Percentiles rank a stretch among this genome's conserved stretches.
phyloP scores from a whole-genome alignment of 2,329 filamentous ascomycete species.

The Paraphoma chrysanthemicola region DNA sequence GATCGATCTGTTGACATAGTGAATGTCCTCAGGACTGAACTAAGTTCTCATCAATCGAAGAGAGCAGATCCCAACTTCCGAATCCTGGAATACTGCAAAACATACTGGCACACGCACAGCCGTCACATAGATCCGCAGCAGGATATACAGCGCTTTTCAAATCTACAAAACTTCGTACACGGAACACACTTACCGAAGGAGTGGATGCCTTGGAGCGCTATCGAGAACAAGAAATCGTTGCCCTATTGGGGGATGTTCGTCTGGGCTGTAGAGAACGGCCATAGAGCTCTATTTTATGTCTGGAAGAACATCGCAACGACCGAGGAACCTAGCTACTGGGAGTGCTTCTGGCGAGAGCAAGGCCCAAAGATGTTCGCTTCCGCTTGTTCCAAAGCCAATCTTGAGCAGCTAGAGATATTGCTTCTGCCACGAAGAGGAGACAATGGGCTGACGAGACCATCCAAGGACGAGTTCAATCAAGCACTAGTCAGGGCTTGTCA shows the following conservation, averaged over 20 bases:
- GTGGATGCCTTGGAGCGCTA: slow-evolving; percentile 23
- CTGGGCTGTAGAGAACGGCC: slow-evolving; percentile 20
- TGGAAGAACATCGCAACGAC: slow-evolving; percentile 14
- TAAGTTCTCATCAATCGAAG: slow-evolving; percentile 15
- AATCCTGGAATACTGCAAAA: slow-evolving; percentile 22
- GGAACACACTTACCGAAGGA: slow-evolving; percentile 16
- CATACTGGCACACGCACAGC: slow-evolving; percentile 19
- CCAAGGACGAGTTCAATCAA: slow-evolving; percentile 10
- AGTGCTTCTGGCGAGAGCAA: slow-evolving; percentile 19
- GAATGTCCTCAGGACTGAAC: slow-evolving; percentile 16
- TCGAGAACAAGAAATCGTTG: slow-evolving; percentile 10
- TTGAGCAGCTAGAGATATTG: slow-evolving; percentile 22
- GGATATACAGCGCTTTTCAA: slow-evolving; percentile 8
- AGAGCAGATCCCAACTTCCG: slow-evolving; percentile 17
- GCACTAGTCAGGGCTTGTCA: slow-evolving; percentile 9
- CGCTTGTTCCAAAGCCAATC: slow-evolving; percentile 14
- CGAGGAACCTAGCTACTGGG: slow-evolving; percentile 21
- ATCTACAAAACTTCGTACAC: slow-evolving; percentile 14
- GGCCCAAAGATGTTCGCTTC: slow-evolving; percentile 19
- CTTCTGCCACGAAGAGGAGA: slow-evolving; percentile 2
- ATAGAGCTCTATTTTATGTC: slow-evolving; percentile 17
- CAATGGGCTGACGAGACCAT: slow-evolving; percentile 7
- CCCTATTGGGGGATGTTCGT: slow-evolving; percentile 24
- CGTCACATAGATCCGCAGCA: slow-evolving; percentile 16
- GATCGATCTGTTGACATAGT: slow-evolving; percentile 14